Conservation (phyloP, 768 basidiomycete genomes). For the Infundibulicybe gibba region DNA sequence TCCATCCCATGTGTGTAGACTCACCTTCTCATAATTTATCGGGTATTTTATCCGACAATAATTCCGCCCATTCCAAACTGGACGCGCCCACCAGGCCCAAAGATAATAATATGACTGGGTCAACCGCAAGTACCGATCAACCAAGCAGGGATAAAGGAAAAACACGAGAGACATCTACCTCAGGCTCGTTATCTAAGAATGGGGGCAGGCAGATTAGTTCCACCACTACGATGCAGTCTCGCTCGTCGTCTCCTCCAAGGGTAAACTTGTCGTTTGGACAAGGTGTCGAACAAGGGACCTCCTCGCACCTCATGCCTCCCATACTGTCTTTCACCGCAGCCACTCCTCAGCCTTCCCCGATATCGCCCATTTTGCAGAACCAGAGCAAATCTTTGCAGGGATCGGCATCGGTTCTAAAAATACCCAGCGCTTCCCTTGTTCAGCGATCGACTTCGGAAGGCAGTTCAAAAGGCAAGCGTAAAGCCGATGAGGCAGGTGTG, state of each 20-base stretch:
- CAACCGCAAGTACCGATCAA: background rate
- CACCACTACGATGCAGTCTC: slow-evolving; percentile 13
- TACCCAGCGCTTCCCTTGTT: slow-evolving; percentile 24
- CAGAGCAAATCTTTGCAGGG: slow-evolving; percentile 20
- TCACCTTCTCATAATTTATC: slow-evolving; percentile 29
- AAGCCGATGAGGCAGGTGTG: slow-evolving; percentile 62
- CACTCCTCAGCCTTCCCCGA: slow-evolving; percentile 37
- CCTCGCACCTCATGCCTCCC: slow-evolving; percentile 33
- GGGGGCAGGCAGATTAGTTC: slow-evolving; percentile 12
- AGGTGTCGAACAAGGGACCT: slow-evolving; percentile 19
- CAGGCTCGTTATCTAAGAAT: background rate
- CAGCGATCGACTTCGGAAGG: slow-evolving; percentile 29
- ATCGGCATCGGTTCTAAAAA: slow-evolving; percentile 22
- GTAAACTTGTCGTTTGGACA: slow-evolving; percentile 18
- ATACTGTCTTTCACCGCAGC: slow-evolving; percentile 33
- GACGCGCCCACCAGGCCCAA: background rate
- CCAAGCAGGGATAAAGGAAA: slow-evolving; percentile 12
- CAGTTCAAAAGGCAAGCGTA: slow-evolving; percentile 58
- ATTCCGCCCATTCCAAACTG: background rate
- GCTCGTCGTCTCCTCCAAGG: slow-evolving; percentile 20
- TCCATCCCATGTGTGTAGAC: slow-evolving; percentile 18
- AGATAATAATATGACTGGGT: slow-evolving; percentile 8
- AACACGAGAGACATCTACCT: slow-evolving; percentile 11
- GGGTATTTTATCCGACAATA: slow-evolving; percentile 18
- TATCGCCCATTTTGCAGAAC: slow-evolving; percentile 22